A percentile compares a stretch with the other conserved stretches of the same genome.
These are phyloP conservation scores for Erigeron philadelphicus DNA, from an alignment of 140 eudicot species.

Conservation along the genomic window DNA sequence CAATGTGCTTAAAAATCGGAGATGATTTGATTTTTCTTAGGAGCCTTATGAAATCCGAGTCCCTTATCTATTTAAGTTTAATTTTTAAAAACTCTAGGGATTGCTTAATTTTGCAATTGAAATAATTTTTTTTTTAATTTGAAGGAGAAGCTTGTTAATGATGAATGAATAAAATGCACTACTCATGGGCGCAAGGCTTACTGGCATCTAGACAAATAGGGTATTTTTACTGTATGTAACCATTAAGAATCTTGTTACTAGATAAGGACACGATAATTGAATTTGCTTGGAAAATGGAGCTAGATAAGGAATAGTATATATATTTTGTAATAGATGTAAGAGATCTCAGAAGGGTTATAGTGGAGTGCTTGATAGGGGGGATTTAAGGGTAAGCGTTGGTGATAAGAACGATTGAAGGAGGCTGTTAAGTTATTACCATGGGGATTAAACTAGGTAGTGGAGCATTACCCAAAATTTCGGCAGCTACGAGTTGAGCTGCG, in stretches of 20 bases:
- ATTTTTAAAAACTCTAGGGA: not conserved
- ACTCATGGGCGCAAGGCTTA: not conserved
- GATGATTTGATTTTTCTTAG: not conserved
- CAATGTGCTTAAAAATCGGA: not conserved
- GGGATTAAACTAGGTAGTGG: too few relatives aligned
- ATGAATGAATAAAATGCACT: not conserved
- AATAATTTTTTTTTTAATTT: not conserved
- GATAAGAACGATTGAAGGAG: too few relatives aligned
- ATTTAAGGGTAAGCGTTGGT: too few relatives aligned
- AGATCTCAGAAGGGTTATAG: not conserved
- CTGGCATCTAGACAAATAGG: not conserved
- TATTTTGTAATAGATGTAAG: slow-evolving; percentile 11
- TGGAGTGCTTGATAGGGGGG: too few relatives aligned
- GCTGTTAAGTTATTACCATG: too few relatives aligned
- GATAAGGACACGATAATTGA: not conserved
- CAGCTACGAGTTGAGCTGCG: too few relatives aligned
- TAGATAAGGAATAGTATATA: not conserved
- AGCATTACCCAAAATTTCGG: too few relatives aligned
- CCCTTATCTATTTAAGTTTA: too few relatives aligned
- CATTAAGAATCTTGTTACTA: not conserved
- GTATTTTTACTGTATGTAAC: not conserved
- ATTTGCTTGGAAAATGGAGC: slow-evolving; percentile 3
- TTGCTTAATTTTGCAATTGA: slow-evolving; percentile 2
- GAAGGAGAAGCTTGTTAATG: not conserved
- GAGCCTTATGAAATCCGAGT: not conserved